These are phyloP conservation scores for Malassezia globosa DNA, from an alignment of 1,284 basidiomycete species.

Conservation along the genomic window DNA sequence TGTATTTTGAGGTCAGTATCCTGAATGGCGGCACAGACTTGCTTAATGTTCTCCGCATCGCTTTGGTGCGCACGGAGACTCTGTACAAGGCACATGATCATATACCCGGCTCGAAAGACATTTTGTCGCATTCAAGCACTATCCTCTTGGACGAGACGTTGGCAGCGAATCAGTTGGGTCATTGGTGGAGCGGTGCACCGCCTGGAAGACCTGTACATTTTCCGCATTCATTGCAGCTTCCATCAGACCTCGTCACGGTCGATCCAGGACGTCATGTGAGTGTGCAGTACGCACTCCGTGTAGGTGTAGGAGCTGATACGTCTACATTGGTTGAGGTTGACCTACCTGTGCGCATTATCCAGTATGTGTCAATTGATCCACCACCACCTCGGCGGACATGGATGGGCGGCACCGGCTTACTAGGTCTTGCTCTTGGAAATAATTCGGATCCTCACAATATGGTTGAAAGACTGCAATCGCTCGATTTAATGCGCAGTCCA, in stretches of 20 bases:
- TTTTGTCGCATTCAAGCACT: constrained; percentile 13
- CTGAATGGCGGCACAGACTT: constrained; percentile 54
- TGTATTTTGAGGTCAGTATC: constrained; percentile 62
- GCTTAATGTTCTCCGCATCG: constrained; percentile 6
- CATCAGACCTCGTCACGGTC: constrained; percentile 63
- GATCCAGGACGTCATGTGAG: constrained; percentile 65
- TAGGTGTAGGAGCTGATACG: constrained; percentile 59
- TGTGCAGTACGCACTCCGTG: constrained; percentile 64
- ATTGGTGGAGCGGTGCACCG: constrained; percentile 43
- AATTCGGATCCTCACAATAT: constrained; percentile 13
- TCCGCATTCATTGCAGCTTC: constrained; percentile 36
- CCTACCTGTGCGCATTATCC: constrained; percentile 63
- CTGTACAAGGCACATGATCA: constrained; percentile 7
- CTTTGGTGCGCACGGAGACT: constrained; percentile 6
- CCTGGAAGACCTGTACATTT: constrained; percentile 29
- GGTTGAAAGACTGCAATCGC: constrained; percentile 32
- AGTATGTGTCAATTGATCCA: constrained; percentile 69
- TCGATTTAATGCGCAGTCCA: constrained; percentile 36
- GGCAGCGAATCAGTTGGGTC: constrained; percentile 10
- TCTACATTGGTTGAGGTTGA: constrained; percentile 50
- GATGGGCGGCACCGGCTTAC: neutral
- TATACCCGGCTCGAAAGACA: constrained; percentile 30
- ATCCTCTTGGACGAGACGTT: constrained; percentile 16
- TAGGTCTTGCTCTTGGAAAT: constrained; percentile 7
- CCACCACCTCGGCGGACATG: constrained; percentile 50